These are phyloP conservation scores for Hyaloperonospora brassicae DNA, from an alignment of 352 stramenopile species.

Conservation along the genomic window DNA sequence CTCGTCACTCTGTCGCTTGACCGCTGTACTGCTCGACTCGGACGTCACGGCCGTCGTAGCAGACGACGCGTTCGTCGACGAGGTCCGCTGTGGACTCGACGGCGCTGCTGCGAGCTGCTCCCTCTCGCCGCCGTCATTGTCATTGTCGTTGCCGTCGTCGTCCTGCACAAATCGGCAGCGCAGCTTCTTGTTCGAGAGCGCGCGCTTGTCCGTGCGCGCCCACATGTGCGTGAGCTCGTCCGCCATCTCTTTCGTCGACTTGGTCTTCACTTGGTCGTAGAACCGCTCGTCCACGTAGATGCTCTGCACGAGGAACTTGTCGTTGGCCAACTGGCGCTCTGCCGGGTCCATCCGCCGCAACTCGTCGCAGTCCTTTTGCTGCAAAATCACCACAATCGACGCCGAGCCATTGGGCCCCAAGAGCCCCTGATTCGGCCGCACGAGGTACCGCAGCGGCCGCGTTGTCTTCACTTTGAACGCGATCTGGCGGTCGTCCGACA, in stretches of 20 bases:
- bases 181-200: constrained; percentile 83
- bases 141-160: constrained; percentile 10
- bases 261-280: constrained; percentile 82
- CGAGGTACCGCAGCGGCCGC: constrained; percentile 81
- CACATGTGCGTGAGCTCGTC: constrained; percentile 86
- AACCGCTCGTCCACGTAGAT: constrained; percentile 80
- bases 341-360: constrained; percentile 64
- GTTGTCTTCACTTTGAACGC: constrained; percentile 88
- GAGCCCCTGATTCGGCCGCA: constrained; percentile 83
- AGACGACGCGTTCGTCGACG: constrained; percentile 11
- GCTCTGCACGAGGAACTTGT: constrained; percentile 87
- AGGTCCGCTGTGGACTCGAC: constrained; percentile 6
- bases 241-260: constrained; percentile 81
- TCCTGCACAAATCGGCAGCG: constrained; percentile 78
- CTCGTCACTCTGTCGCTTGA: constrained; percentile 11
- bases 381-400: constrained; percentile 82
- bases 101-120: constrained; percentile 8
- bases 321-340: constrained; percentile 77
- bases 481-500: constrained; percentile 71
- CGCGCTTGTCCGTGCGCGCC: constrained; percentile 69
- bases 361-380: constrained; percentile 86
- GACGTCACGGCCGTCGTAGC: constrained; percentile 11
- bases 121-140: no score
- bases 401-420: constrained; percentile 64
- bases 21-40: constrained; percentile 15